phyloP scores from a whole-genome alignment of 257 asterid genomes.

The Echium plantagineum region DNA sequence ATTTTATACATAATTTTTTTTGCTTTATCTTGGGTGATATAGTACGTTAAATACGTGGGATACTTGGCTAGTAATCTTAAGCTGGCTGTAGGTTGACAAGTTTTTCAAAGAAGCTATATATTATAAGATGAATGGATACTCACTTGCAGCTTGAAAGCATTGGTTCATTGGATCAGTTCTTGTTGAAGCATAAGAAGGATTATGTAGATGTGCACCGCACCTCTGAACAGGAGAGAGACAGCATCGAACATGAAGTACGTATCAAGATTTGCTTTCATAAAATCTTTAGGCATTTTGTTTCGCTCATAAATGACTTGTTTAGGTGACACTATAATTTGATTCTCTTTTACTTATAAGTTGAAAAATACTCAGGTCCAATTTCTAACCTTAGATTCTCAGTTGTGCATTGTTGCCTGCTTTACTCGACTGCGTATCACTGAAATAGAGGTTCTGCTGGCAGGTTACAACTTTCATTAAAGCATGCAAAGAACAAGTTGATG shows the following conservation, averaged over 20 bases:
- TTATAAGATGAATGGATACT: not conserved
- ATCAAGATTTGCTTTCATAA: not conserved
- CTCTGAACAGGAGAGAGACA: slow-evolving; percentile 83
- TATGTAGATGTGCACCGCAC: slow-evolving; percentile 80
- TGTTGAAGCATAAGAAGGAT: slow-evolving; percentile 86
- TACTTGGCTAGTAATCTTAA: not conserved
- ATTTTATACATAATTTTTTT: not conserved
- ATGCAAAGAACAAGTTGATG: slow-evolving; percentile 89
- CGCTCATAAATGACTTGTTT: not conserved
- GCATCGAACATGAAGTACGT: slow-evolving; percentile 90
- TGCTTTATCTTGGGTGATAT: not conserved
- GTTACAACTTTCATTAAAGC: slow-evolving; percentile 74
- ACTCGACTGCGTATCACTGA: not conserved
- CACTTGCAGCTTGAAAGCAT: slow-evolving; percentile 61
- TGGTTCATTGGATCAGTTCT: slow-evolving; percentile 63
- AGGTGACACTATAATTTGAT: too few species aligned
- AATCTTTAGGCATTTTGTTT: not conserved
- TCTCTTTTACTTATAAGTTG: too few species aligned
- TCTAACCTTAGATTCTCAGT: too few species aligned
- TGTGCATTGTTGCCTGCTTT: too few species aligned
- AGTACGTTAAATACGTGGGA: not conserved
- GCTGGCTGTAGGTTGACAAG: not conserved
- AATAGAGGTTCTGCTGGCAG: slow-evolving; percentile 54
- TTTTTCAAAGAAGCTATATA: not conserved
- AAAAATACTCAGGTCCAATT: too few species aligned